Evolutionary conservation across 2,329 filamentous ascomycete genomes (phyloP), one percentile per base, ranked within the genome.

Genomic region (Lasiodiplodia gonubiensis): DNA sequence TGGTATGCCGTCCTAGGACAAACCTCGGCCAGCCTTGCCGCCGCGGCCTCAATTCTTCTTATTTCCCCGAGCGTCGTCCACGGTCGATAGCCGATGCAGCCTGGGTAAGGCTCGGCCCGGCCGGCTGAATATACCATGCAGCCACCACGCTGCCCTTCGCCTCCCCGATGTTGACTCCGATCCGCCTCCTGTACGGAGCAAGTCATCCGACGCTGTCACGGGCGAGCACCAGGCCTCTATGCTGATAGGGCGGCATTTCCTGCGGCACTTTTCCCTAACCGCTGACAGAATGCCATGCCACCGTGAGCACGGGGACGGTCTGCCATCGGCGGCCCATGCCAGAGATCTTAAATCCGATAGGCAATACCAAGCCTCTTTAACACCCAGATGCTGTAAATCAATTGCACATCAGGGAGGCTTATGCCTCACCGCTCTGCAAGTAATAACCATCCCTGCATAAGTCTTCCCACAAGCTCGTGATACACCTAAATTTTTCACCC

Each of bases 41-140:
- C 37, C 37, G 25, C 46, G 3, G 30, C 33, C 42, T 46, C 42
- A 46, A 35, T 35, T 18, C 33, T 55, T 16, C 30, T 21, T 55
- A 12, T 23, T 46, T 16, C 55, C 14, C 39, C 57, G 57, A 49
- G 57, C 39, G 10, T 12, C 10, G 23, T 46, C 12, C 37, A 46
- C 48, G 46, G 48, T 57, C 52, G 64, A 57, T 66, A 33, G 39
- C 39, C 64, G 52, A 57, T 23, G 52, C 61, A 57, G 57, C 33
- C 64, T 57, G 51, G 46, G 21, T 23, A 51, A 57, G 64, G 64
- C 64, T 66, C 64, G 64, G 64, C 64, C 64, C 64, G 64, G 52
- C 52, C 52, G 64, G 59, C 46, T 52, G 59, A 63, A 63, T 30
- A 51, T 51, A 12, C 59, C 59, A 49, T 63, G 59, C 59, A 51